Evolutionary conservation across 495 filamentous ascomycete species (phyloP).

Genomic region (Xylaria telfairii): DNA sequence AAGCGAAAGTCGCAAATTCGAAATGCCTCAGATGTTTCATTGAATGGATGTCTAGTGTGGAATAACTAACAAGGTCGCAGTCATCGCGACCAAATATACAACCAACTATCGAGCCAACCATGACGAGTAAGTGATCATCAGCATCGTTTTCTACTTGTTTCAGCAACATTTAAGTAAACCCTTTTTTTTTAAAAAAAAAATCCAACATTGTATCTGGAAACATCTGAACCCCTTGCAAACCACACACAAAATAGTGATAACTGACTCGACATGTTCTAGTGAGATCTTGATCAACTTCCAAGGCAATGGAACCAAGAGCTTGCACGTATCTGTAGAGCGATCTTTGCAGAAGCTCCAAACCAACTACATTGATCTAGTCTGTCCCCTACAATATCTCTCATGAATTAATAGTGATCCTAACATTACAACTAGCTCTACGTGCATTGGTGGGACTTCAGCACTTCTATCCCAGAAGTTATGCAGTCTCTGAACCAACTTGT

Average conservation of each 20-base stretch:
- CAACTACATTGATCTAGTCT: conserved; percentile 66
- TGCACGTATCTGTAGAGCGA: conserved; percentile 59
- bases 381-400: conserved; percentile 9
- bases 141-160: background rate
- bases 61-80: conserved; percentile 34
- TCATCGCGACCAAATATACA: conserved; percentile 77
- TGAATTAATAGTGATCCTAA: background rate
- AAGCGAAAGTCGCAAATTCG: background rate
- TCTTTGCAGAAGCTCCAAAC: conserved; percentile 68
- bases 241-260: background rate
- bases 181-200: background rate
- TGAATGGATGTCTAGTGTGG: background rate
- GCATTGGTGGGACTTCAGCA: conserved; percentile 70
- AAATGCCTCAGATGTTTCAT: background rate
- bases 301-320: conserved; percentile 65
- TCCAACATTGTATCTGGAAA: background rate
- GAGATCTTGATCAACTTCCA: conserved; percentile 62
- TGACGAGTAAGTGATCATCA: conserved; percentile 29
- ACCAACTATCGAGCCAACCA: conserved; percentile 45
- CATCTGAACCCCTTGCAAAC: background rate
- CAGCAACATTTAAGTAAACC: background rate
- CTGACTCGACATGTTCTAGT: background rate
- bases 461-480: conserved; percentile 73
- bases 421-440: conserved; percentile 51
- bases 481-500: conserved; percentile 67